A percentile compares a stretch with the other conserved stretches of the same genome.
phyloP scores from a whole-genome alignment of 108 stramenopile genomes.

The Skeletonema costatum region DNA sequence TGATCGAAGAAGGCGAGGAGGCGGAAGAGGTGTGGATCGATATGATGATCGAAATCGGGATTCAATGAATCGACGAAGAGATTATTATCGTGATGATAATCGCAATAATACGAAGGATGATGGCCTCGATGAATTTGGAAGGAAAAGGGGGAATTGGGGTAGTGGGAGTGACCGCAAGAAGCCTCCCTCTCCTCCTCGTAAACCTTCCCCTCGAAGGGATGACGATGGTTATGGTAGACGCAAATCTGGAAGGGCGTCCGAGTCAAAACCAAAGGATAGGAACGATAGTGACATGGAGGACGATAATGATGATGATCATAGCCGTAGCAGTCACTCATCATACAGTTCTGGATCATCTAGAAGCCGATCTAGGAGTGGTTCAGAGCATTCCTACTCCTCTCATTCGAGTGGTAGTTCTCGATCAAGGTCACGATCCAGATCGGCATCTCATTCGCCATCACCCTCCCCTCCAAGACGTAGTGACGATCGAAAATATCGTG shows the following conservation, averaged over 20 bases:
- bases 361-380: not conserved
- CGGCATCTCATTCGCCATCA: not conserved
- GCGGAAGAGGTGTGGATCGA: not conserved
- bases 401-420: not conserved
- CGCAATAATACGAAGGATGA: not conserved
- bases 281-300: not conserved
- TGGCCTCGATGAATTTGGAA: not conserved
- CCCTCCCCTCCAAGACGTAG: not conserved
- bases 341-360: not conserved
- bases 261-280: not conserved
- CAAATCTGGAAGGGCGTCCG: not conserved
- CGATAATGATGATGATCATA: not conserved
- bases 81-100: not conserved
- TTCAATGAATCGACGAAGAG: constrained; percentile 1
- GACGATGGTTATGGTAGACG: not conserved
- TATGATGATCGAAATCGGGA: not conserved
- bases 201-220: not conserved
- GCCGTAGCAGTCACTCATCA: not conserved
- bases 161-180: not conserved
- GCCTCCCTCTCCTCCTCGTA: not conserved
- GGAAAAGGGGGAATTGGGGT: not conserved
- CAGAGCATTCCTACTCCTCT: not conserved
- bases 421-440: not conserved
- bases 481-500: constrained; percentile 3
- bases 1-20: constrained; percentile 8